Base-by-base conservation (phyloP, 228 moss, liverwort and hornwort species). In the Sphagnum magellanicum region DNA sequence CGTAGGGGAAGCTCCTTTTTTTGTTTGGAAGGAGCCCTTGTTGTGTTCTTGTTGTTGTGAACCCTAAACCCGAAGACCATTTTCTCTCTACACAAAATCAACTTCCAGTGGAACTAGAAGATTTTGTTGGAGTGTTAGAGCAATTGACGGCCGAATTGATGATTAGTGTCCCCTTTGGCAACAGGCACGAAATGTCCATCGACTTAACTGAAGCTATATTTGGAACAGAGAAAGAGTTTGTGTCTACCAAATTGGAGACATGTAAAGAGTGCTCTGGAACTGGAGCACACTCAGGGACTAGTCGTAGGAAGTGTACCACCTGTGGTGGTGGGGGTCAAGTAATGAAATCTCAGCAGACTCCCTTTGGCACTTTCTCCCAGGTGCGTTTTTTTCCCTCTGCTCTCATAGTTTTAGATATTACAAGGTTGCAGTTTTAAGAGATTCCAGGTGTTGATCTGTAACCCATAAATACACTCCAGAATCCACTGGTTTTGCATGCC, bases 291-390 rank as follows among this genome's bases (percentile, higher is more conserved):
- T 78, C 91, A 32, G 93, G 93, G 66, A 97, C 93, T 63, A 91
- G 91, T 75, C 89, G 88, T 65, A 98, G 86, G 79, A 84, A 84
- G 73, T 98, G 97, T 72, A 70, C 78, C 71, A 90, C 87, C 68
- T 98, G 97, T 86, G 97, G 97, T 50, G 97, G 97, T 61, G 83
- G 91, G 77, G 97, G 97, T 48, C 97, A 98, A 84, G 88, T 98
- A 49, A 90, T 98, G 73, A 87, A 82, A 69, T 90, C 93, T 15
- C 93, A 93, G 69, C 81, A 98, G 79, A 93, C 93, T 46, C 93
- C 97, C 6, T 98, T 98, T 70, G 97, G 97, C 67, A 91, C 93
- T 52, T 98, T 98, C 66, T 98, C 97, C 74, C 97, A 98, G 97
- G 96, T 96, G 52, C 51, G 48, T 48, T 55, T 52, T 15, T 48